Percentiles rank a stretch among this genome's conserved stretches.
These are phyloP conservation scores for Calonectria ilicicola DNA, from an alignment of 2,329 filamentous ascomycete genomes.

Conservation along the genomic window DNA sequence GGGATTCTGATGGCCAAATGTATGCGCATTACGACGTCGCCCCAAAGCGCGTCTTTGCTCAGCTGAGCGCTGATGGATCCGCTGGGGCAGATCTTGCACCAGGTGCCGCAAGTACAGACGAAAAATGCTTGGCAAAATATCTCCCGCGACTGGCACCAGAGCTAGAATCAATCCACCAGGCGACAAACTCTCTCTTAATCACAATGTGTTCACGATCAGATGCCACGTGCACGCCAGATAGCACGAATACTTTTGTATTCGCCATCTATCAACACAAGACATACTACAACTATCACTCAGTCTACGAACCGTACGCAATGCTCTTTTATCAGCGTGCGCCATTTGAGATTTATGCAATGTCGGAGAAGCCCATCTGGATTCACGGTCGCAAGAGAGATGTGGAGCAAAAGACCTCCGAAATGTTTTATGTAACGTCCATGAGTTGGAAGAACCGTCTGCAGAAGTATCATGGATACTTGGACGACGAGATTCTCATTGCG, in stretches of 20 bases:
- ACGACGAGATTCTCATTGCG: conserved; percentile 65
- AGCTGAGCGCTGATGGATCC: conserved; percentile 57
- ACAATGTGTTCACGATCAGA: conserved; percentile 66
- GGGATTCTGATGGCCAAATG: conserved; percentile 59
- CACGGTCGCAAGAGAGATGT: conserved; percentile 56
- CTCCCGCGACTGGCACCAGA: conserved; percentile 53
- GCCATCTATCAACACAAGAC: conserved; percentile 68
- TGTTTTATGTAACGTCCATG: conserved; percentile 69
- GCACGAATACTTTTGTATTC: conserved; percentile 66
- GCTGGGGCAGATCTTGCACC: conserved; percentile 60
- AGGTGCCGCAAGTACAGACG: conserved; percentile 50
- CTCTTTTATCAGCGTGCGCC: conserved; percentile 61
- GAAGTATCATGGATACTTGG: conserved; percentile 67
- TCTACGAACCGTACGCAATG: conserved; percentile 68
- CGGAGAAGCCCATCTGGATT: conserved; percentile 66
- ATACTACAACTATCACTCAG: conserved; percentile 59
- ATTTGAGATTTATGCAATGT: conserved; percentile 63
- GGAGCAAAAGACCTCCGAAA: conserved; percentile 56
- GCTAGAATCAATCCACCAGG: conserved; percentile 66
- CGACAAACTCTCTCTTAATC: conserved; percentile 68
- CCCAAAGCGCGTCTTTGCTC: conserved; percentile 63
- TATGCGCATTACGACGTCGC: conserved; percentile 67
- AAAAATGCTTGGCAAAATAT: conserved; percentile 58
- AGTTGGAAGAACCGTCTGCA: conserved; percentile 63
- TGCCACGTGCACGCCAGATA: conserved; percentile 52